A percentile compares a stretch with the other conserved stretches of the same genome.
phyloP scores from a whole-genome alignment of 352 stramenopile genomes.

The Globisporangium okanoganense region DNA sequence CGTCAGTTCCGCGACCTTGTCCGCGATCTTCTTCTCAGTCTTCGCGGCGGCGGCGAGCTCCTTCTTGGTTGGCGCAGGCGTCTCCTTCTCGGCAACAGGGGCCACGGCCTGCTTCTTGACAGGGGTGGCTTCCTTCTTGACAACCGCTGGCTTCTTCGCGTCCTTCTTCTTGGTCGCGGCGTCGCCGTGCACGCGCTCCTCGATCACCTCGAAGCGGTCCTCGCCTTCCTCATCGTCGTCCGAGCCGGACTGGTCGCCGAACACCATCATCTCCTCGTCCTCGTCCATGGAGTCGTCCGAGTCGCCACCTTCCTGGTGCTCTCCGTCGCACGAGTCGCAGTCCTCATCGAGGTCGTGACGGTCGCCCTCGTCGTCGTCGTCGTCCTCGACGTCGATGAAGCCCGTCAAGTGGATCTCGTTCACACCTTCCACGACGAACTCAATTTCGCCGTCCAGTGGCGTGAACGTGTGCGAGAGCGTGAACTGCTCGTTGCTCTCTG shows the following conservation, averaged over 20 bases:
- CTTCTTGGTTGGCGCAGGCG: conserved; percentile 30
- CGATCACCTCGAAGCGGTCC: conserved; percentile 68
- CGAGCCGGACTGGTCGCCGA: conserved; percentile 33
- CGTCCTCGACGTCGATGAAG: conserved; percentile 75
- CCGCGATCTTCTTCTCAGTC: conserved; percentile 50
- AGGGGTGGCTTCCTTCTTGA: conserved; percentile 18
- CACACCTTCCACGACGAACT: conserved; percentile 62
- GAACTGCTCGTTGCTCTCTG: conserved; percentile 62
- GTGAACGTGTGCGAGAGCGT: conserved; percentile 78
- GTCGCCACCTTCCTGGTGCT: conserved; percentile 20
- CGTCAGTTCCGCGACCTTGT: conserved; percentile 51
- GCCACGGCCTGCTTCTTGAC: conserved; percentile 31
- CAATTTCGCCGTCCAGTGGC: conserved; percentile 63
- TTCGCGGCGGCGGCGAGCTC: conserved; percentile 27
- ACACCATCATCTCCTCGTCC: conserved; percentile 63
- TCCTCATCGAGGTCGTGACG: conserved; percentile 30
- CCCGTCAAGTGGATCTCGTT: conserved; percentile 82
- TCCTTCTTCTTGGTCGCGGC: conserved; percentile 23
- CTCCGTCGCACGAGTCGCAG: conserved; percentile 24
- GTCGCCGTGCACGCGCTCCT: conserved; percentile 64
- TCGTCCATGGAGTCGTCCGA: conserved; percentile 40
- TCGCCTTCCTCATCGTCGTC: conserved; percentile 41
- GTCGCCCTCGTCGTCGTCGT: conserved; percentile 61
- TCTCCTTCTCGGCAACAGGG: conserved; percentile 19
- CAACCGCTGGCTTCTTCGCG: conserved; percentile 22